phyloP scores from a whole-genome alignment of 2,329 filamentous ascomycete species.

The Aspergillus transmontanensis region DNA sequence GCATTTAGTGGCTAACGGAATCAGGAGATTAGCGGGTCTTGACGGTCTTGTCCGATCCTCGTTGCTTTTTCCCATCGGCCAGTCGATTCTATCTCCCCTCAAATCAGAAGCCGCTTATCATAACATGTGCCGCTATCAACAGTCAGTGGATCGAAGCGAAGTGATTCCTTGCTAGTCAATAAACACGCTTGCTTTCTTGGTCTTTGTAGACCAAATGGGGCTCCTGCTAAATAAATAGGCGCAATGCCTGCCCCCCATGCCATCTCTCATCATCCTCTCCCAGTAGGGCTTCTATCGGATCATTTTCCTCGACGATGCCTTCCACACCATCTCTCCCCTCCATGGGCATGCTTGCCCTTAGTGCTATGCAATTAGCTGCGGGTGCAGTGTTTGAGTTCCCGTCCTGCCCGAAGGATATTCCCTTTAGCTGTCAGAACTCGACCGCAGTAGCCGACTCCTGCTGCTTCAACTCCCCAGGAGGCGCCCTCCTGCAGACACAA shows the following conservation, averaged over 20 bases:
- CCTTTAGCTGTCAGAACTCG: conserved; percentile 60
- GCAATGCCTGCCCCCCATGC: neutral
- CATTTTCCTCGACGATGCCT: conserved; percentile 19
- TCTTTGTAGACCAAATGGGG: neutral
- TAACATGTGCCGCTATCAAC: conserved; percentile 30
- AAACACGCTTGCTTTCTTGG: conserved; percentile 2
- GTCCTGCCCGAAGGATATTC: conserved; percentile 37
- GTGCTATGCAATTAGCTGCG: conserved; percentile 21
- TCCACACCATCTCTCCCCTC: conserved; percentile 17
- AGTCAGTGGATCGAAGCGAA: conserved; percentile 7
- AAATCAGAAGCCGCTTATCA: conserved; percentile 32
- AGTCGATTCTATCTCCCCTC: conserved; percentile 18
- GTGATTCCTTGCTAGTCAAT: conserved; percentile 3
- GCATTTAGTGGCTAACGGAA: conserved; percentile 6
- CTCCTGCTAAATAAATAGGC: neutral
- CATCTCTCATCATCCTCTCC: neutral
- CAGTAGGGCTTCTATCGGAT: neutral
- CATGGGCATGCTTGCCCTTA: conserved; percentile 28
- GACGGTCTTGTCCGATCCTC: conserved; percentile 15
- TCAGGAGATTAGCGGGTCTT: conserved; percentile 7
- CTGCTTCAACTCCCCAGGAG: conserved; percentile 63
- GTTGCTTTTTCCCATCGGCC: conserved; percentile 11
- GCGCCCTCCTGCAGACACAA: conserved; percentile 60
- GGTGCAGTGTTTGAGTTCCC: conserved; percentile 28
- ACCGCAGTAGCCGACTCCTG: conserved; percentile 53